Evolutionary conservation across 2,329 filamentous ascomycete species (phyloP).

Genomic region (Monosporascus sp.): DNA sequence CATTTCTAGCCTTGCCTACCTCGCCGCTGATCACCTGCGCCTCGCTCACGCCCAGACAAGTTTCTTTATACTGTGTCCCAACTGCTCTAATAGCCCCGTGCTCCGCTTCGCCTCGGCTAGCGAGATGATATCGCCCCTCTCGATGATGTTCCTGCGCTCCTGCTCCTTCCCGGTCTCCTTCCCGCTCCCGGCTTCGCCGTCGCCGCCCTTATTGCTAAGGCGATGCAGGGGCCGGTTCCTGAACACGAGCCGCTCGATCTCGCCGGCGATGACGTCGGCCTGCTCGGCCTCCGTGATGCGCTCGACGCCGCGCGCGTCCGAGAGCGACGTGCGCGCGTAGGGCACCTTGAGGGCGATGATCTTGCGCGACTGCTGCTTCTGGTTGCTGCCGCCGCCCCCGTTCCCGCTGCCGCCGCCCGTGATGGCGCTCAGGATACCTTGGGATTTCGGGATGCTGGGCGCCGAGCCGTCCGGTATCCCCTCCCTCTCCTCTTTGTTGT

Average conservation of each 20-base stretch:
- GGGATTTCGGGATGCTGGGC: constrained; percentile 14
- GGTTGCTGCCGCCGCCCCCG: constrained; percentile 14
- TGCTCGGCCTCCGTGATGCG: constrained; percentile 50
- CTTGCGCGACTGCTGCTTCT: constrained; percentile 31
- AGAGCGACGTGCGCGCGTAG: constrained; percentile 48
- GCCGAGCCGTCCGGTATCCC: constrained; percentile 3
- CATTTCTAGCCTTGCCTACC: no score
- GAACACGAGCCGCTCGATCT: constrained; percentile 66
- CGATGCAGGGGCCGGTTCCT: constrained; percentile 34
- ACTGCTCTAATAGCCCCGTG: constrained; percentile 78
- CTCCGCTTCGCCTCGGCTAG: constrained; percentile 79
- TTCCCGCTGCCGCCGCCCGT: constrained; percentile 4
- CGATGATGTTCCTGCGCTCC: constrained; percentile 40
- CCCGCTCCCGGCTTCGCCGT: constrained; percentile 14
- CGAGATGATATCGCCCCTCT: constrained; percentile 70
- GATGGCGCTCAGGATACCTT: constrained; percentile 18
- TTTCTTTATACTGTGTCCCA: constrained; percentile 89
- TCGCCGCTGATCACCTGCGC: background rate
- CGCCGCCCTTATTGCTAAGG: no score
- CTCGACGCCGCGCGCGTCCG: constrained; percentile 44
- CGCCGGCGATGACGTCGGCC: constrained; percentile 62
- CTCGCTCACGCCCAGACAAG: constrained; percentile 68
- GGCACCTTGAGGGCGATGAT: constrained; percentile 50
- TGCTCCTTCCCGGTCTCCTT: constrained; percentile 3
- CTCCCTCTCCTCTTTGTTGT: background rate